Percentiles rank a stretch among this genome's conserved stretches.
These are phyloP conservation scores for Brachypodium distachyon DNA, from an alignment of 202 grass and related monocot species.

Conservation along the genomic window DNA sequence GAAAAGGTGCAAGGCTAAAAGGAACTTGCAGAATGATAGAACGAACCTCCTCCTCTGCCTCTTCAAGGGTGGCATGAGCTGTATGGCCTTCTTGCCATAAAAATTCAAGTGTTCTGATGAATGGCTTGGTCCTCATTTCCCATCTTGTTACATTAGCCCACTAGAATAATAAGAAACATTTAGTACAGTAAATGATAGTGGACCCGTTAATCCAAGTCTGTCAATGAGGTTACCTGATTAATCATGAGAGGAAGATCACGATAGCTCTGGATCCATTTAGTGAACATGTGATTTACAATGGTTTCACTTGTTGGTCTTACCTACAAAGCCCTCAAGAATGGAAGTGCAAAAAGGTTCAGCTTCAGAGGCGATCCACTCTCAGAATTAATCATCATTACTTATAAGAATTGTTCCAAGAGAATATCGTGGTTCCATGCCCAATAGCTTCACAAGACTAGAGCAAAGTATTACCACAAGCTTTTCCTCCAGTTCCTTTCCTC, in stretches of 20 bases:
- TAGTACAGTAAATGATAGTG: neutral
- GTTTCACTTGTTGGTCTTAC: conserved; percentile 99
- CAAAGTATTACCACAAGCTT: conserved; percentile 76
- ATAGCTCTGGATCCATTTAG: conserved; percentile 96
- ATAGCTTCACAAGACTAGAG: conserved; percentile 12
- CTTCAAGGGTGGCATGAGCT: conserved; percentile 82
- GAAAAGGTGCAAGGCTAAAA: conserved; percentile 1
- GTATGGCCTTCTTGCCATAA: conserved; percentile 99
- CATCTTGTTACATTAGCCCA: conserved; percentile 99
- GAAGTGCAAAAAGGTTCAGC: conserved; percentile 40
- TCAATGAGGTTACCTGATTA: conserved; percentile 64
- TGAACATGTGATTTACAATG: conserved; percentile 99
- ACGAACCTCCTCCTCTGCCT: conserved; percentile 83
- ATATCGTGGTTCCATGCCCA: neutral
- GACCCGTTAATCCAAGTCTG: neutral
- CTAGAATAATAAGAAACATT: conserved; percentile 27
- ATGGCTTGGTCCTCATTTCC: conserved; percentile 99
- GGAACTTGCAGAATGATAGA: conserved; percentile 8
- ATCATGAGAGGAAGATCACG: conserved; percentile 98
- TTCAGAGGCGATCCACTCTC: conserved; percentile 17
- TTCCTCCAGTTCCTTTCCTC: conserved; percentile 96
- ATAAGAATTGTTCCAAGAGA: neutral
- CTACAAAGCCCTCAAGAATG: conserved; percentile 77
- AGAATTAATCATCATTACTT: conserved; percentile 2
- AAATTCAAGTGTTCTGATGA: conserved; percentile 96